Evolutionary conservation across 2,329 filamentous ascomycete genomes (phyloP), one percentile per base, ranked within the genome.

Genomic region (Neonectria faginata): DNA sequence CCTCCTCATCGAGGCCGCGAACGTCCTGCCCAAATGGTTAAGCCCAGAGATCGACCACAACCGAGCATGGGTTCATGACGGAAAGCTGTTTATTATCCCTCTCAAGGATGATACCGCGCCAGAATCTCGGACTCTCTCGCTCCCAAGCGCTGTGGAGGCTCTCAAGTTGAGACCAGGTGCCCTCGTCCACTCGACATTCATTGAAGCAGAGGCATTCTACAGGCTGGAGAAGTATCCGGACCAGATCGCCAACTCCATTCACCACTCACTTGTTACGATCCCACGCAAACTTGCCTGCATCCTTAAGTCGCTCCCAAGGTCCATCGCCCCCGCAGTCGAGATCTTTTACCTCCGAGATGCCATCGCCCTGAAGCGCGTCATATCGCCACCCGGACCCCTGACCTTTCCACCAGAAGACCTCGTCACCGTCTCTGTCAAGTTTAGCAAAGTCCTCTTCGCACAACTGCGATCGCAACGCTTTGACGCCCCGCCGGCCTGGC

Each of bases 261-360:
- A 99, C 77, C 85, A 91, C 73, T 86, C 92, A 1, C 79, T 89
- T 4, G 81, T 93, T 27, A 91, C 87, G 0, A 84, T 99, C 33
- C 96, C 96, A 0, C 88, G 96, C 63, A 94, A 91, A 70, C 80
- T 97, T 29, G 95, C 94, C 7, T 90, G 90, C 69, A 84, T 98
- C 41, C 81, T 99, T 2, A 92, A 95, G 71, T 81, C 87, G 47
- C 88, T 90, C 22, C 92, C 94, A 0, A 86, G 89, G 16, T 89
- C 92, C 64, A 89, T 98, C 62, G 91, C 94, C 2, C 89, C 94
- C 0, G 94, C 93, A 1, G 88, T 95, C 3, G 97, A 99, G 78
- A 89, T 92, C 1, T 98, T 99, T 78, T 98, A 98, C 77, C 85
- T 97, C 14, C 89, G 96, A 66, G 94, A 98, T 73, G 91, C 93